Conservation (phyloP, 2,329 filamentous ascomycete genomes). For the Keithomyces neogunnii region DNA sequence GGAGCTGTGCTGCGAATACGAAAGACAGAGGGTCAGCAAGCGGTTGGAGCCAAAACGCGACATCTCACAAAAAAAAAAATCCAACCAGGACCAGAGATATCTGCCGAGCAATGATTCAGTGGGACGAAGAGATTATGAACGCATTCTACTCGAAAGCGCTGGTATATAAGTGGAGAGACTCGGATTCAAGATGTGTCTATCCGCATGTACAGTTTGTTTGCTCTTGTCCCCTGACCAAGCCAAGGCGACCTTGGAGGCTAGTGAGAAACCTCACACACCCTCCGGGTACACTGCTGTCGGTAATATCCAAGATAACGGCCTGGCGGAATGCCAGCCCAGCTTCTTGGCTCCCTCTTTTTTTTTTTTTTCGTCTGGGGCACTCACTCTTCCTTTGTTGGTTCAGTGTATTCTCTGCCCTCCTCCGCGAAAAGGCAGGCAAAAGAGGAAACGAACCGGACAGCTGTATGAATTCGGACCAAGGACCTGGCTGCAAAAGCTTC, state of each 20-base stretch:
- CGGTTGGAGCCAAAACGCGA: not conserved
- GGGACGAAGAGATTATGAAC: not conserved
- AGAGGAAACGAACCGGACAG: not conserved
- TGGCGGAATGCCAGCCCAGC: not conserved
- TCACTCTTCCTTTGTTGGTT: too few species aligned
- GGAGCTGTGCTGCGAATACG: not conserved
- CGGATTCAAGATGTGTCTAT: not conserved
- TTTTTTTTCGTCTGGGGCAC: not conserved
- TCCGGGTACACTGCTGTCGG: not conserved
- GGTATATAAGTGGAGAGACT: constrained; percentile 1
- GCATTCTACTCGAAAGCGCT: not conserved
- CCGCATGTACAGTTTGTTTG: too few species aligned
- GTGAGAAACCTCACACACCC: too few species aligned
- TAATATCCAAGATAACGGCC: not conserved
- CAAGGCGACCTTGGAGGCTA: too few species aligned
- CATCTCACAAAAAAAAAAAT: not conserved
- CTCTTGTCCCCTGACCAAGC: too few species aligned
- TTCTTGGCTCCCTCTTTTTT: not conserved
- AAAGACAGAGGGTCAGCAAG: not conserved
- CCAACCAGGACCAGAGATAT: not conserved
- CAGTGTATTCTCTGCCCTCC: too few species aligned
- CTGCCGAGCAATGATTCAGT: not conserved
- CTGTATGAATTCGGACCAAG: constrained; percentile 14
- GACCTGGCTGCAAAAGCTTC: constrained; percentile 21
- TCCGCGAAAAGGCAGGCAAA: not conserved